phyloP scores from a whole-genome alignment of 2,329 filamentous ascomycete species.

The Pseudonectria foliicola region DNA sequence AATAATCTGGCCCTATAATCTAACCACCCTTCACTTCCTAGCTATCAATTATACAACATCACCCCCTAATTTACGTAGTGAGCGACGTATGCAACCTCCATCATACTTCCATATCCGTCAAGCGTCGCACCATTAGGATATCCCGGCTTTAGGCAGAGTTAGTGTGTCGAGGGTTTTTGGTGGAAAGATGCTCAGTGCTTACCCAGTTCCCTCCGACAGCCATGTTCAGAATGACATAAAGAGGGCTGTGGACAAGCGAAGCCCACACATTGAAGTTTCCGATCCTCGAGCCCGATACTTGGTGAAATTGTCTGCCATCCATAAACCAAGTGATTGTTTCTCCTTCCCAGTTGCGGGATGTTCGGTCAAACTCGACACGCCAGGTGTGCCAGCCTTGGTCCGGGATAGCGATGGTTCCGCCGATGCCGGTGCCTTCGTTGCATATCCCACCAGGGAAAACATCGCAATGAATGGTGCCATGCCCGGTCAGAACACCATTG shows the following conservation, averaged over 20 bases:
- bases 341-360: slow-evolving; percentile 32
- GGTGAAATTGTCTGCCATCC: slow-evolving; percentile 34
- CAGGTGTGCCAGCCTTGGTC: slow-evolving; percentile 38
- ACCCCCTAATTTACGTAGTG: slow-evolving; percentile 24
- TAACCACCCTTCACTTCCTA: no score
- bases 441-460: slow-evolving; percentile 34
- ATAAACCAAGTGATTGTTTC: slow-evolving; percentile 42
- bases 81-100: slow-evolving; percentile 42
- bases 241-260: slow-evolving; percentile 37
- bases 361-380: slow-evolving; percentile 40
- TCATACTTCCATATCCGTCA: slow-evolving; percentile 36
- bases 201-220: slow-evolving; percentile 45
- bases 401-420: slow-evolving; percentile 26
- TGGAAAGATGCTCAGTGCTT: slow-evolving; percentile 14
- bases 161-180: slow-evolving; percentile 1
- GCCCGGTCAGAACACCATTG: slow-evolving; percentile 2
- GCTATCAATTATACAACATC: no score
- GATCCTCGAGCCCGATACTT: slow-evolving; percentile 35
- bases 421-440: slow-evolving; percentile 37
- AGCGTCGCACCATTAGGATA: slow-evolving; percentile 34
- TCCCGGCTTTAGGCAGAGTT: slow-evolving; percentile 30
- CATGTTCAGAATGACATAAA: slow-evolving; percentile 45
- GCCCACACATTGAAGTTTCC: slow-evolving; percentile 38
- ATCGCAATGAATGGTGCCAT: slow-evolving; percentile 15
- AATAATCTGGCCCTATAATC: no score